phyloP scores from a whole-genome alignment of 2,329 filamentous ascomycete species.

The Talaromyces rugulosus region DNA sequence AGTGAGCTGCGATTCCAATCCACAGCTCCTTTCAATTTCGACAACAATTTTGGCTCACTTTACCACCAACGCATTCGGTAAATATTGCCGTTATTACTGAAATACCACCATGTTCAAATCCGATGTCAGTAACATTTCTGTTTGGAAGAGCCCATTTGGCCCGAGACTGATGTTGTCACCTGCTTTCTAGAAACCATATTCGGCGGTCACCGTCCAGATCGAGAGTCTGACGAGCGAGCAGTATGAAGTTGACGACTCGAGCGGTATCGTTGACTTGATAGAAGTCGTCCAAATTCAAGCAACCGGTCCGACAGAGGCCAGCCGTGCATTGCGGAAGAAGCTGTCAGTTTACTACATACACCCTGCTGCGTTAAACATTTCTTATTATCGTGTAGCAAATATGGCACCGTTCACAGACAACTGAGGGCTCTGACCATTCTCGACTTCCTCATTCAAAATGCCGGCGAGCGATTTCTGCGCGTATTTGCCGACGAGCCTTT shows the following conservation, averaged over 20 bases:
- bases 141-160: neutral
- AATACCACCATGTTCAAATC: slow-evolving; percentile 30
- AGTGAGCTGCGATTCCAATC: neutral
- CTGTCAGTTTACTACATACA: slow-evolving; percentile 50
- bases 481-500: slow-evolving; percentile 86
- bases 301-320: slow-evolving; percentile 82
- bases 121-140: slow-evolving; percentile 10
- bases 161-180: slow-evolving; percentile 1
- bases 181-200: slow-evolving; percentile 69
- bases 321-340: slow-evolving; percentile 91
- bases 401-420: slow-evolving; percentile 90
- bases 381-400: slow-evolving; percentile 58
- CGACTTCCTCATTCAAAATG: slow-evolving; percentile 92
- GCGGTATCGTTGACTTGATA: slow-evolving; percentile 88
- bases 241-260: slow-evolving; percentile 85
- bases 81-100: neutral
- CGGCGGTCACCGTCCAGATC: slow-evolving; percentile 87
- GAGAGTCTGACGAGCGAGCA: slow-evolving; percentile 86
- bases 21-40: neutral
- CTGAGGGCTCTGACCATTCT: slow-evolving; percentile 82
- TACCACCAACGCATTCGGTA: neutral
- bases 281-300: slow-evolving; percentile 89
- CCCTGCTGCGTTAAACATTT: neutral
- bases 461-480: slow-evolving; percentile 79
- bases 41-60: neutral